A percentile compares a stretch with the other conserved stretches of the same genome.
Evolutionary conservation across 2,329 filamentous ascomycete species (phyloP).

Genomic region (Blastomyces parvus): DNA sequence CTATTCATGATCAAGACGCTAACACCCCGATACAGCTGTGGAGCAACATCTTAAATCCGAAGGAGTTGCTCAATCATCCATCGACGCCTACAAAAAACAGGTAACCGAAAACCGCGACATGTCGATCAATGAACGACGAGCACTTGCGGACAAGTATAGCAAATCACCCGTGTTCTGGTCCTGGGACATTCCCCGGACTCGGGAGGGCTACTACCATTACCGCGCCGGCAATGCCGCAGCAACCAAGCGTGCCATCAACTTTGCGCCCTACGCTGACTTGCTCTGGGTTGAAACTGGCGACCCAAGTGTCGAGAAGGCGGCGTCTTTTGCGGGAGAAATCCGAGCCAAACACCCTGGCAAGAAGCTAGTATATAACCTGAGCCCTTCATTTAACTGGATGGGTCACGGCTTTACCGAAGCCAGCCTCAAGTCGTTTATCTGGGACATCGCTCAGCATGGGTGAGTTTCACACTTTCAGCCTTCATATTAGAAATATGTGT

Average conservation of each 20-base stretch:
- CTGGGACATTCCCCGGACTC: slow-evolving; percentile 85
- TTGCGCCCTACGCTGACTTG: slow-evolving; percentile 85
- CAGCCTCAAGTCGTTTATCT: slow-evolving; percentile 82
- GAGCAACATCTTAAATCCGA: slow-evolving; percentile 61
- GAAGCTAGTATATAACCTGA: slow-evolving; percentile 91
- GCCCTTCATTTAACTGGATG: slow-evolving; percentile 98
- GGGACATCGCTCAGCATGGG: slow-evolving; percentile 87
- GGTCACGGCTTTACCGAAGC: slow-evolving; percentile 79
- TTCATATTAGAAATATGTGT: not conserved
- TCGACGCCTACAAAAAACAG: slow-evolving; percentile 57
- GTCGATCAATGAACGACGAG: slow-evolving; percentile 67
- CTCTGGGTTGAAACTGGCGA: slow-evolving; percentile 96
- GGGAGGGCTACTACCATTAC: slow-evolving; percentile 92
- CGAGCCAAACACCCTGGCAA: slow-evolving; percentile 62
- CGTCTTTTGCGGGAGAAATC: slow-evolving; percentile 66
- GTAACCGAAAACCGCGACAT: slow-evolving; percentile 59
- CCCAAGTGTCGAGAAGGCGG: slow-evolving; percentile 68
- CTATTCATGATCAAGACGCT: slow-evolving; percentile 6
- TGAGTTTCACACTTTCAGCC: slow-evolving; percentile 42
- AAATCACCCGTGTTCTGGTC: slow-evolving; percentile 66
- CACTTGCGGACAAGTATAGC: slow-evolving; percentile 58
- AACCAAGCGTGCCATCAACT: slow-evolving; percentile 84
- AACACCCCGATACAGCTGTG: slow-evolving; percentile 46
- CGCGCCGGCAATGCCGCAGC: slow-evolving; percentile 55
- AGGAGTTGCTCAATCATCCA: slow-evolving; percentile 53